Evolutionary conservation across 805 yeast species (phyloP).

Genomic region (Sugiyamaella qingdaonensis): DNA sequence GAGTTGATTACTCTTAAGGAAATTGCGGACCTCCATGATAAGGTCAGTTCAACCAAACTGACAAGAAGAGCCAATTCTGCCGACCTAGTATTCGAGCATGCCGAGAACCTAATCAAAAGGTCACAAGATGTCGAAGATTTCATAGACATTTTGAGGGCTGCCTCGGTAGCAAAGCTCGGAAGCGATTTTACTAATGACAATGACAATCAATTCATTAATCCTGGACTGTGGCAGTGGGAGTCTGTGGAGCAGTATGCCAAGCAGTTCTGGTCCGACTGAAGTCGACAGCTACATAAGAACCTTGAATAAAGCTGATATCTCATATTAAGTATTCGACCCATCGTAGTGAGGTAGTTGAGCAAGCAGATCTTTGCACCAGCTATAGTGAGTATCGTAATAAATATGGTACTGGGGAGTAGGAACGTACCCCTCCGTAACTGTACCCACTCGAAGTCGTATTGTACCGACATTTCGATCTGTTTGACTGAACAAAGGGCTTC

Average conservation of each 20-base stretch:
- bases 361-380: neutral
- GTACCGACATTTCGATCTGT: neutral
- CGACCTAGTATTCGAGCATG: conserved; percentile 3
- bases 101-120: neutral
- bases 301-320: neutral
- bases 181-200: neutral
- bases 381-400: neutral
- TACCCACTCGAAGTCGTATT: conserved; percentile 1
- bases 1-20: conserved; percentile 17
- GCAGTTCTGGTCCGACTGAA: neutral
- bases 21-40: conserved; percentile 19
- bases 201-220: conserved; percentile 25
- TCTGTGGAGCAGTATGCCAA: neutral
- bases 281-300: neutral
- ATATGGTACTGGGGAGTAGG: conserved; percentile 6
- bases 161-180: neutral
- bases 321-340: neutral
- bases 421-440: neutral
- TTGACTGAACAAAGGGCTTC: conserved; percentile 4
- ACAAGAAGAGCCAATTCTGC: conserved; percentile 8
- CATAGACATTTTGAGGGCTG: neutral
- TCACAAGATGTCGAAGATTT: neutral
- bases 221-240: conserved; percentile 23
- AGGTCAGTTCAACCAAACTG: conserved; percentile 20
- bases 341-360: neutral